These are phyloP conservation scores for Talaromyces funiculosus DNA, from an alignment of 2,329 filamentous ascomycete species.

Conservation along the genomic window DNA sequence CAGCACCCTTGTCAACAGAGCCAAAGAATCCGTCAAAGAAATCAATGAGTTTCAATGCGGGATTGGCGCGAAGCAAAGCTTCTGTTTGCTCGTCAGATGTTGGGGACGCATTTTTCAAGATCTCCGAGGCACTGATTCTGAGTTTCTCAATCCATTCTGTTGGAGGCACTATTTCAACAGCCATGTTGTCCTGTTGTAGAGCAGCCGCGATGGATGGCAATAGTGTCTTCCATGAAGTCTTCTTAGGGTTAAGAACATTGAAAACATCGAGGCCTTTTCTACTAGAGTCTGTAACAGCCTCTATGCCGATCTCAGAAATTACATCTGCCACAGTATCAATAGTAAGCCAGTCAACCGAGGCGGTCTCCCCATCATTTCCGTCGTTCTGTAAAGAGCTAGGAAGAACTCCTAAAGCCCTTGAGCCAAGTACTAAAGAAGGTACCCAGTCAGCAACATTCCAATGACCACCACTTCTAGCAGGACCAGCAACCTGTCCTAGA, in stretches of 20 bases:
- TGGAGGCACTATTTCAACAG: background rate
- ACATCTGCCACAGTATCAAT: constrained; percentile 37
- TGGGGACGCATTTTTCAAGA: background rate
- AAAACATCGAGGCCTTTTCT: background rate
- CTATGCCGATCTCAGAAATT: constrained; percentile 23
- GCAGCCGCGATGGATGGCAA: background rate
- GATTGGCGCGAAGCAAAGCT: background rate
- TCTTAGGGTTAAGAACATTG: background rate
- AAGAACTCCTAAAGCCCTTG: constrained; percentile 31
- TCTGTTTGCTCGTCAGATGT: background rate
- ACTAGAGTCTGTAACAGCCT: background rate
- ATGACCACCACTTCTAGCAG: constrained; percentile 17
- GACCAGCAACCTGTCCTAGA: constrained; percentile 27
- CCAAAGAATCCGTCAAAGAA: constrained; percentile 2
- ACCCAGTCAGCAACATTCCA: constrained; percentile 43
- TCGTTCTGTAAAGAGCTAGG: constrained; percentile 32
- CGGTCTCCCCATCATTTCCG: constrained; percentile 16
- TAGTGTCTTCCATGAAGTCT: background rate
- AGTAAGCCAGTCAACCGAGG: constrained; percentile 41
- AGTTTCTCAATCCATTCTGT: background rate
- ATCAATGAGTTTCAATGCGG: background rate
- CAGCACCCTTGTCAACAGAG: background rate
- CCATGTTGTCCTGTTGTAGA: background rate
- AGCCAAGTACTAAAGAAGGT: constrained; percentile 38
- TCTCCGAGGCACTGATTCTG: background rate